phyloP scores from a whole-genome alignment of 2,329 filamentous ascomycete genomes.

The Curvularia sp. region DNA sequence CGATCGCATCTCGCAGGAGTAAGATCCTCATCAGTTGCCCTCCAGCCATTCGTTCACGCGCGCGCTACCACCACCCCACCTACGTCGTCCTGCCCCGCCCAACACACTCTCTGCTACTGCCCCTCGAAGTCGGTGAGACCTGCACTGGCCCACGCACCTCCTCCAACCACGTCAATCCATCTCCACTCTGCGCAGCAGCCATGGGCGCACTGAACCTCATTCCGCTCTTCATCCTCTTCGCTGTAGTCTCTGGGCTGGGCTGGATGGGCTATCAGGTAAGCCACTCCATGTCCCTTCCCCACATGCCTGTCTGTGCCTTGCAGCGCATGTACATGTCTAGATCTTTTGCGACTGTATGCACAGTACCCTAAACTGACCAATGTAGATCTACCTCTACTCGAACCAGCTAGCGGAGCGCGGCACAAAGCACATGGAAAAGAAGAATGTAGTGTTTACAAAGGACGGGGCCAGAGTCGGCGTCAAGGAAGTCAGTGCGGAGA shows the following conservation, averaged over 20 bases:
- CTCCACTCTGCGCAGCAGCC: slow-evolving; percentile 4
- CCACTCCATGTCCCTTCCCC: too few relatives aligned
- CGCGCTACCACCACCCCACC: not conserved
- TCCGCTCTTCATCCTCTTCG: slow-evolving; percentile 70
- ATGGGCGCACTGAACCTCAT: slow-evolving; percentile 62
- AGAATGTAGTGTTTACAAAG: slow-evolving; percentile 77
- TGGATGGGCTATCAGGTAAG: slow-evolving; percentile 71
- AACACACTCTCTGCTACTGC: not conserved
- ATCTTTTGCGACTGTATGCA: too few relatives aligned
- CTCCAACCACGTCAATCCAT: slow-evolving; percentile 5
- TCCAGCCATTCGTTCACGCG: not conserved
- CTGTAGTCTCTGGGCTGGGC: slow-evolving; percentile 63
- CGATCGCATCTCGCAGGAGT: not conserved
- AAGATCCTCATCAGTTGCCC: not conserved
- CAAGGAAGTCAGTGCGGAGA: slow-evolving; percentile 71
- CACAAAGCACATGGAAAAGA: slow-evolving; percentile 73
- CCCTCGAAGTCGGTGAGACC: not conserved
- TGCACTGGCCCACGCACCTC: not conserved
- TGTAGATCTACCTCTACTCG: slow-evolving; percentile 69
- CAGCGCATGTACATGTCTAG: too few relatives aligned
- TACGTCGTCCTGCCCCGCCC: not conserved
- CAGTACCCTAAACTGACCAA: too few relatives aligned
- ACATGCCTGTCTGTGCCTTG: too few relatives aligned
- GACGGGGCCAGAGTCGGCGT: slow-evolving; percentile 76
- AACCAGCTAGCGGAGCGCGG: slow-evolving; percentile 71